Base-by-base conservation (phyloP, 305 asterid genomes). In the Rubia tinctorum region DNA sequence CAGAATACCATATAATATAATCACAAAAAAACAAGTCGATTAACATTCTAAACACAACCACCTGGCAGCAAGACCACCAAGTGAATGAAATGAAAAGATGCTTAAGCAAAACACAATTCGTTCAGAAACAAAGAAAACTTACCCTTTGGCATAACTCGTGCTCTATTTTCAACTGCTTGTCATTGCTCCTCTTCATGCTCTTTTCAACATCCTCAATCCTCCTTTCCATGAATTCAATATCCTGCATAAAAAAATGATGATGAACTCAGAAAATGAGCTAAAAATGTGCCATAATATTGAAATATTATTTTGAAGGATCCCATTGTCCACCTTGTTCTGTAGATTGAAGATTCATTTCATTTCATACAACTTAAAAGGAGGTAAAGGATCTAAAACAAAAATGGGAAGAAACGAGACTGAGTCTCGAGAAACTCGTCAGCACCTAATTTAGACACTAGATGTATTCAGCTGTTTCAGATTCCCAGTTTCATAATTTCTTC, bases 171-270 rank as follows among this genome's bases (percentile, higher is more conserved):
- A 95, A 90, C 84, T 86, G 97, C 84, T 92, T 95, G 86, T 95
- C 99, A 75, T 95, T 95, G 89, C 99, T 95, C 86, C 99, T 88
- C 88, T 95, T 95, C 99, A 92, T 90, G 91, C 98, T 95, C 90
- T 95, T 95, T 56, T 95, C 99, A 68, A 95, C 78, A 87, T 95
- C 99, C 51, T 95, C 99, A 79, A 89, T 87, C 83, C 86, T 88
- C 90, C 88, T 88, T 72, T 82, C 92, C 82, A 89, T 84, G 89
- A 95, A 95, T 82, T 95, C 99, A 30, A 92, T 80, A 84, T 95
- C 99, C 99, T 79, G 60, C 23, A 68, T 69, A 76, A 82, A 30
- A 34, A 69, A 47, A 55, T 72, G 47, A 44, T 25, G 75, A 47
- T 40, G 53, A 40, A 71, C 74, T 80, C 72, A 68, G 61, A 67